A percentile compares a stretch with the other conserved stretches of the same genome.
Conservation (phyloP, 2,329 filamentous ascomycete genomes). For the Penicillium hesseltinei region DNA sequence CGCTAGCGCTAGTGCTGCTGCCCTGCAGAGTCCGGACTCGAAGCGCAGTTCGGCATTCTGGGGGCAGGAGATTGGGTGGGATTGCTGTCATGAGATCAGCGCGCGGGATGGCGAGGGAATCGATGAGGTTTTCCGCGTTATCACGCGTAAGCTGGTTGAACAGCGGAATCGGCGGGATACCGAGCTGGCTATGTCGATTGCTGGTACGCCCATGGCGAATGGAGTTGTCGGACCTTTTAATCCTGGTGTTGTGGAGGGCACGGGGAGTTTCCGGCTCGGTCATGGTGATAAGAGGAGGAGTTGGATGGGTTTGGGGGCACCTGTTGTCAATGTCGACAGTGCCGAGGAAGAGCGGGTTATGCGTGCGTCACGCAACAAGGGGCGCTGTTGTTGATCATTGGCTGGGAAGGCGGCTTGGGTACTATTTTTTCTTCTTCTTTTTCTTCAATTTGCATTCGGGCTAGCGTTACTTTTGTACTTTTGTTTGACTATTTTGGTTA, state of each 20-base stretch:
- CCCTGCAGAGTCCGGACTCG: constrained; percentile 39
- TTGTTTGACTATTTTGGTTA: not conserved
- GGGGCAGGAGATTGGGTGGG: constrained; percentile 92
- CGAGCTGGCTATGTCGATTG: constrained; percentile 46
- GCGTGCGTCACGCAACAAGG: constrained; percentile 34
- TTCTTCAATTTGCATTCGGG: not conserved
- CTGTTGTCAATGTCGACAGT: constrained; percentile 25
- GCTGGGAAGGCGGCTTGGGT: not conserved
- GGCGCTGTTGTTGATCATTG: constrained; percentile 42
- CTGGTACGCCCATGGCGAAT: constrained; percentile 44
- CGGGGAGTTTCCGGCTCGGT: constrained; percentile 60
- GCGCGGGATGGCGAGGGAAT: constrained; percentile 93
- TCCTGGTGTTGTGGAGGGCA: constrained; percentile 43
- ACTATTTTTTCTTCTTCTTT: not conserved
- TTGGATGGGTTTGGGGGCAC: constrained; percentile 62
- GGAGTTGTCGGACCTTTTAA: constrained; percentile 49
- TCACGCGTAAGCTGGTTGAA: constrained; percentile 80
- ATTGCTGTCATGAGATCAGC: constrained; percentile 94
- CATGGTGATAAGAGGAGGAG: constrained; percentile 62
- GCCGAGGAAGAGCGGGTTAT: constrained; percentile 31
- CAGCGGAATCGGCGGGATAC: constrained; percentile 58
- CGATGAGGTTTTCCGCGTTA: constrained; percentile 91
- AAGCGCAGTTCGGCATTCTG: constrained; percentile 58
- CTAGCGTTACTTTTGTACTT: not conserved
- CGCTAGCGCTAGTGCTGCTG: constrained; percentile 21